Evolutionary conservation across 2,329 filamentous ascomycete genomes (phyloP).

Genomic region (Oidium heveae): DNA sequence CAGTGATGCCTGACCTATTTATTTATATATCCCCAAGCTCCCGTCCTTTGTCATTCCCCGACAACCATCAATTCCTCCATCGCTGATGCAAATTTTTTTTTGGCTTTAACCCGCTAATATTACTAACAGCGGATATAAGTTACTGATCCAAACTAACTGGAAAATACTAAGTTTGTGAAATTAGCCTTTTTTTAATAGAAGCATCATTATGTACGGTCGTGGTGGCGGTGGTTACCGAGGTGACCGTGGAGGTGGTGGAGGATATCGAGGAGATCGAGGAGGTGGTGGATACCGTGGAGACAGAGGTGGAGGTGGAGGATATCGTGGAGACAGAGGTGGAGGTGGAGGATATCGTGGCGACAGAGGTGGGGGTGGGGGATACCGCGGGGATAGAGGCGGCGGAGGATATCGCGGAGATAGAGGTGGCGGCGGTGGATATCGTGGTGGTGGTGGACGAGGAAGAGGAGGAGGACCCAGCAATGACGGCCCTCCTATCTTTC

Average conservation of each 20-base stretch:
- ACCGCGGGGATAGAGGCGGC: not conserved
- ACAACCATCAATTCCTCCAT: too few relatives aligned
- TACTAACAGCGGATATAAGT: too few relatives aligned
- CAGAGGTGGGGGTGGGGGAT: too few relatives aligned
- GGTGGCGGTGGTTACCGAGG: not conserved
- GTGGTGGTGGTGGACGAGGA: not conserved
- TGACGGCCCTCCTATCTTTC: not conserved
- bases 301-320: not conserved
- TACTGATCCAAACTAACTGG: too few relatives aligned
- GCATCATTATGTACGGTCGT: not conserved
- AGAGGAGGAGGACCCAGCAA: not conserved
- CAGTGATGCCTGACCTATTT: too few relatives aligned
- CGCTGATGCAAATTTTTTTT: too few relatives aligned
- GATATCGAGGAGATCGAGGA: not conserved
- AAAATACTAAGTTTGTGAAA: too few relatives aligned
- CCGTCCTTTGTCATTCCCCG: too few relatives aligned
- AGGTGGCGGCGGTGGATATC: not conserved
- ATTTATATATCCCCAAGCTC: too few relatives aligned
- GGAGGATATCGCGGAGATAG: conserved; percentile 4
- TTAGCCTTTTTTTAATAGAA: too few relatives aligned
- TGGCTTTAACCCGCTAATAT: too few relatives aligned
- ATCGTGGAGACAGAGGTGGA: not conserved
- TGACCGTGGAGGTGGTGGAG: not conserved
- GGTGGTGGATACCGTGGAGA: not conserved
- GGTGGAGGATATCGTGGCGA: too few relatives aligned